These are phyloP conservation scores for Salvia hispanica DNA, from an alignment of 257 asterid species.

Conservation along the genomic window DNA sequence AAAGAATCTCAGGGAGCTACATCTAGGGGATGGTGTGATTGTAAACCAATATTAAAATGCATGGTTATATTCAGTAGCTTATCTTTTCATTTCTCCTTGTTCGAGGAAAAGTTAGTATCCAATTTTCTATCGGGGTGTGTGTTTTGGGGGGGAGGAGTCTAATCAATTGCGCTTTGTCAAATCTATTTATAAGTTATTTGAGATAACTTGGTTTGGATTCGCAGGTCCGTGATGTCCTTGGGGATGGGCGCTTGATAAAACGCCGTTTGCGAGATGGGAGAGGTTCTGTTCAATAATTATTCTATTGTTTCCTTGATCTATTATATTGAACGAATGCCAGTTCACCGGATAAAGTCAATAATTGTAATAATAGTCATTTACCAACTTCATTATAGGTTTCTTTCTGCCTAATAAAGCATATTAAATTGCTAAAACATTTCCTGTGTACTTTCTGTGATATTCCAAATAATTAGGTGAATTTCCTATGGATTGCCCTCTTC, in stretches of 20 bases:
- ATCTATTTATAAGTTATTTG: constrained; percentile 26
- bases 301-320: constrained; percentile 4
- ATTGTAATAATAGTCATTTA: not conserved
- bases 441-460: constrained; percentile 28
- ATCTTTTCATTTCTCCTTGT: not conserved
- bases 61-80: not conserved
- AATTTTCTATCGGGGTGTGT: too few relatives aligned
- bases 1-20: not conserved
- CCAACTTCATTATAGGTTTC: not conserved
- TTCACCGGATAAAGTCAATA: not conserved
- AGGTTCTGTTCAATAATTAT: constrained; percentile 47
- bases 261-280: constrained; percentile 89
- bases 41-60: constrained; percentile 5
- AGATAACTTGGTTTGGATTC: constrained; percentile 29
- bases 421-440: constrained; percentile 24
- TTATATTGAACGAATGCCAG: constrained; percentile 1
- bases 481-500: constrained; percentile 99
- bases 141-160: not conserved
- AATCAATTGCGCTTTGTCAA: not conserved
- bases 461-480: constrained; percentile 71
- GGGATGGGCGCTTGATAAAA: constrained; percentile 95
- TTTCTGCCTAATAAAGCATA: constrained; percentile 15
- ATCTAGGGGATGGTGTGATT: constrained; percentile 17
- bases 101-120: not conserved
- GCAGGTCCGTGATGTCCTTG: constrained; percentile 97